Evolutionary conservation across 1,284 basidiomycete genomes (phyloP).

Genomic region (Ganoderma lingzhi): DNA sequence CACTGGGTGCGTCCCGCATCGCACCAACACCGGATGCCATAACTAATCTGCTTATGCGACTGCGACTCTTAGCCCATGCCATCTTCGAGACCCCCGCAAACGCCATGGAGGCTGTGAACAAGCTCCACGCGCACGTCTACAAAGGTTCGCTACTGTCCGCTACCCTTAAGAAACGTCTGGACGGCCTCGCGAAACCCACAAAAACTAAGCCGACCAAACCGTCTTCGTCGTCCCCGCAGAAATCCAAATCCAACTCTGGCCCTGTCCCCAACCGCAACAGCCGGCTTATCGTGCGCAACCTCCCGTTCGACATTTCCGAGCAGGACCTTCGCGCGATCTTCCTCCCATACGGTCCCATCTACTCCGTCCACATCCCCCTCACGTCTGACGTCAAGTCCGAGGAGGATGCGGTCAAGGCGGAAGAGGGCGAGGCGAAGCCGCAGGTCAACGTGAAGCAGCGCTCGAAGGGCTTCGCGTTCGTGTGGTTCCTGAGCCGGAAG

Average conservation of each 20-base stretch:
- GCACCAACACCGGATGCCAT: background rate
- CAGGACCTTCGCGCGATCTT: slow-evolving; percentile 91
- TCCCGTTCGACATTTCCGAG: slow-evolving; percentile 85
- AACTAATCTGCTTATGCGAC: background rate
- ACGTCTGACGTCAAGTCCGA: slow-evolving; percentile 41
- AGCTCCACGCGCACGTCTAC: slow-evolving; percentile 94
- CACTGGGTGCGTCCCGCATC: slow-evolving; percentile 38
- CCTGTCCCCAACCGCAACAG: slow-evolving; percentile 73
- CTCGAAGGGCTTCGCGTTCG: slow-evolving; percentile 92
- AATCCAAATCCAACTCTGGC: slow-evolving; percentile 47
- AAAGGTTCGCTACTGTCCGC: slow-evolving; percentile 89
- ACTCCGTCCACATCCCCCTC: slow-evolving; percentile 85
- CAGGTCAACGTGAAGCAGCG: slow-evolving; percentile 40
- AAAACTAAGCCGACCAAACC: slow-evolving; percentile 42
- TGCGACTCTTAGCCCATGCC: slow-evolving; percentile 67
- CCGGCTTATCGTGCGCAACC: slow-evolving; percentile 91
- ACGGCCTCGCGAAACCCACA: slow-evolving; percentile 66
- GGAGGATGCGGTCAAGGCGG: slow-evolving; percentile 36
- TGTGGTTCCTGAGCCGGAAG: slow-evolving; percentile 91
- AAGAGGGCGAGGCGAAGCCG: slow-evolving; percentile 28
- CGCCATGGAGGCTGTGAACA: slow-evolving; percentile 79
- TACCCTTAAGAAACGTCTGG: slow-evolving; percentile 90
- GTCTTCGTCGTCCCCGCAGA: slow-evolving; percentile 28
- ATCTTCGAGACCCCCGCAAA: slow-evolving; percentile 78
- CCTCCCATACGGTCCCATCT: slow-evolving; percentile 88